Evolutionary conservation across 768 basidiomycete genomes (phyloP).

Genomic region (Russula emetica): DNA sequence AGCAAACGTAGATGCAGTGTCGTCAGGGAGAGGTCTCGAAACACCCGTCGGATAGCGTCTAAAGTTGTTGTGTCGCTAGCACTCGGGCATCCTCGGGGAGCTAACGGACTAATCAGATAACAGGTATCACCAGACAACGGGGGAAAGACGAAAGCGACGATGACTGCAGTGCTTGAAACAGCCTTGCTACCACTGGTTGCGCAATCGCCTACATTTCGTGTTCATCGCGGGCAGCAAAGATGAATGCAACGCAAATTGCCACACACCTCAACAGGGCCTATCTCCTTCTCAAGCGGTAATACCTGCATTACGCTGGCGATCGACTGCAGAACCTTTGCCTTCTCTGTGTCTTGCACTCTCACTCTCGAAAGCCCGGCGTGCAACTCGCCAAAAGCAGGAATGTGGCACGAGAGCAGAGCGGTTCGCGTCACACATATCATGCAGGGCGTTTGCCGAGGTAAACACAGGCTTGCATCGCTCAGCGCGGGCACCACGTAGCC

Average conservation of each 20-base stretch:
- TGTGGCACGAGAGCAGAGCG: slow-evolving; percentile 77
- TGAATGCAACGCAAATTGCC: background rate
- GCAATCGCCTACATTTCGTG: slow-evolving; percentile 56
- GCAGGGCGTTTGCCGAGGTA: slow-evolving; percentile 73
- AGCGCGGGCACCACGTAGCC: slow-evolving; percentile 69
- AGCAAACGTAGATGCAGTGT: too few species aligned
- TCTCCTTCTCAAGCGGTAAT: slow-evolving; percentile 69
- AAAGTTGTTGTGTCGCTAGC: slow-evolving; percentile 65
- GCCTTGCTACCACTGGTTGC: slow-evolving; percentile 64
- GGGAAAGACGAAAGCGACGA: slow-evolving; percentile 45
- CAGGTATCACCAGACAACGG: background rate
- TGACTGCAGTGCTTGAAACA: slow-evolving; percentile 57
- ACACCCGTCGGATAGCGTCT: slow-evolving; percentile 81
- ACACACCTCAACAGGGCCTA: slow-evolving; percentile 69
- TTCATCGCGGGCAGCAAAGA: background rate
- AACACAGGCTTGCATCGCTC: slow-evolving; percentile 57
- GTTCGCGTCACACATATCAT: slow-evolving; percentile 88
- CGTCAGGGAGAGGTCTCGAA: slow-evolving; percentile 55
- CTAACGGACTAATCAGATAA: slow-evolving; percentile 36
- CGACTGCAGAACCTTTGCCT: slow-evolving; percentile 85
- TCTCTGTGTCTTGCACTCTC: slow-evolving; percentile 84
- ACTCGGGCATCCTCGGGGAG: slow-evolving; percentile 68
- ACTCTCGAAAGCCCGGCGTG: slow-evolving; percentile 70
- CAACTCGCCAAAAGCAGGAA: slow-evolving; percentile 77
- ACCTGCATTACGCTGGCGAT: slow-evolving; percentile 94